Base-by-base conservation (phyloP, 1,284 basidiomycete species). In the Melampsora allii-populina region DNA sequence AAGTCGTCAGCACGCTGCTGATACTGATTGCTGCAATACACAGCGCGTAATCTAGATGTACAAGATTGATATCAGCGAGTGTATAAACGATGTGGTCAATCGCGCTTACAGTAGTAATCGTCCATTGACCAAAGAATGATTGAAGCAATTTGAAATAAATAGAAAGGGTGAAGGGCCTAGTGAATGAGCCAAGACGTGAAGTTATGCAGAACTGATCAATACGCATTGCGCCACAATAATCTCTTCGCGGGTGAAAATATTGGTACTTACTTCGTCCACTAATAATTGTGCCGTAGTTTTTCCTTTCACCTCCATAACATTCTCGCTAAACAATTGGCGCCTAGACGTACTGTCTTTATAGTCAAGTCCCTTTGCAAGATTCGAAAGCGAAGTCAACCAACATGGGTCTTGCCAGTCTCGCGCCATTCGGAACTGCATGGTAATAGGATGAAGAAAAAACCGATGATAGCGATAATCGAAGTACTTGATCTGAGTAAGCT, bases 81-180 rank as follows among this genome's bases (percentile, higher is more conserved):
- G 10, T 31, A 61, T 48, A 9, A 14, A 46, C 7, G 39, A 33
- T 29, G 5, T 19, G 12, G 5, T 6, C 17, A 29, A 17, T 48
- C n/a, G 39, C 9, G 66, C 76, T 27, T 42, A 78, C 78, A 79
- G 69, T 79, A 79, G 76, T 84, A 84, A 78, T 98, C 87, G 79
- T 99, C 96, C 71, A 98, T 79, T 2, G 90, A 90, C 96, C 96
- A 98, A 10, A 99, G 84, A 29, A 92, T 83, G 78, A 98, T 91
- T 76, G 93, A 96, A 63, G 94, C 94, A 77, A 98, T 90, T 86
- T 99, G 96, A 82, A 99, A 99, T 73, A 98, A 90, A 80, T 96
- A 97, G 83, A 97, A 97, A 0, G 94, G 94, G 80, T 97, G 94
- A 42, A 97, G 89, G 66, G 94, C 86, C 90, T 91, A 72, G 7